A percentile compares a stretch with the other conserved stretches of the same genome.
Evolutionary conservation across 176 grass and related monocot species (phyloP).

Genomic region (Miscanthus lutarioriparius): DNA sequence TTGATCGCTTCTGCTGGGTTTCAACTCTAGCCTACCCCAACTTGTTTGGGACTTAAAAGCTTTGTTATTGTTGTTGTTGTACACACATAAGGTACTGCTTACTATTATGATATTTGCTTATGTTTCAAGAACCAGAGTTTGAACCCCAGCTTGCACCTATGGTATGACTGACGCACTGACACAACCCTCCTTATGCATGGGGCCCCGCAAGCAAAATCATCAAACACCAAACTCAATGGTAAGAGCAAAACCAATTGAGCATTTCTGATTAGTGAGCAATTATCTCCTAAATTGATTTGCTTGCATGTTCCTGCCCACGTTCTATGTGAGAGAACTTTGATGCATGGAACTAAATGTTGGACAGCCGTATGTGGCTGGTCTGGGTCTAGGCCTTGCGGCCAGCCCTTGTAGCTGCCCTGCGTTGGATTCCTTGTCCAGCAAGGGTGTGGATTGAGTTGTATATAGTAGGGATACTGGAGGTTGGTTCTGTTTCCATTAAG

Average conservation of each 20-base stretch:
- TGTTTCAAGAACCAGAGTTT: not conserved
- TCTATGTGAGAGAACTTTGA: constrained; percentile 15
- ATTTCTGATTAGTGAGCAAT: not conserved
- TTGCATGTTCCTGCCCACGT: not conserved
- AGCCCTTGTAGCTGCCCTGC: not conserved
- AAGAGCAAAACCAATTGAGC: constrained; percentile 1
- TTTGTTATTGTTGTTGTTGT: no score
- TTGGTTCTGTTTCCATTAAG: not conserved
- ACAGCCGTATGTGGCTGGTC: not conserved
- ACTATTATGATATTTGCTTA: constrained; percentile 17
- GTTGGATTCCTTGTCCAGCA: not conserved
- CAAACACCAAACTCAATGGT: not conserved
- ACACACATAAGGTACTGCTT: not conserved
- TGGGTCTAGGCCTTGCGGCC: not conserved
- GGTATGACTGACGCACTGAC: not conserved
- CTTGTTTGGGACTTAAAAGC: no score
- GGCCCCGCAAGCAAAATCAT: not conserved
- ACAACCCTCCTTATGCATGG: constrained; percentile 1
- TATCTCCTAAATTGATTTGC: constrained; percentile 9
- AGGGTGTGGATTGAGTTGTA: not conserved
- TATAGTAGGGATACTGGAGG: not conserved
- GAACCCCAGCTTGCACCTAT: constrained; percentile 1
- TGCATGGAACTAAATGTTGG: not conserved
- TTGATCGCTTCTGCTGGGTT: no score
- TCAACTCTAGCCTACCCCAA: no score